These are phyloP conservation scores for Aspergillus sp. DNA, from an alignment of 2,329 filamentous ascomycete genomes.

Conservation along the genomic window DNA sequence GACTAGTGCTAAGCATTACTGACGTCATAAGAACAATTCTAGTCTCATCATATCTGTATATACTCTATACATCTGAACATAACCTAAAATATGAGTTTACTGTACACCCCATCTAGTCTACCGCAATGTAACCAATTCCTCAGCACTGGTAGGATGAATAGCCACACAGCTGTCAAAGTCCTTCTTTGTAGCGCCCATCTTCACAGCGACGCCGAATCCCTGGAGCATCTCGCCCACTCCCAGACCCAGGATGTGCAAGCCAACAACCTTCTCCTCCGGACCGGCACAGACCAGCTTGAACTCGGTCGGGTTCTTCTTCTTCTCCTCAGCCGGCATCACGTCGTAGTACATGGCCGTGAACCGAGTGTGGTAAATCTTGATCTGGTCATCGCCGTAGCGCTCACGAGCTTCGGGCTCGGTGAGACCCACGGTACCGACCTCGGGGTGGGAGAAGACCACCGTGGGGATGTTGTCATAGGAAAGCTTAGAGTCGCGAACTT, in stretches of 20 bases:
- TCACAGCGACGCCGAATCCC: slow-evolving; percentile 73
- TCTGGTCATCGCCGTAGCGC: slow-evolving; percentile 51
- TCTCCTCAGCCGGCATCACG: slow-evolving; percentile 50
- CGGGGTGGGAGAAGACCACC: slow-evolving; percentile 55
- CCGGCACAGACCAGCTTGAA: slow-evolving; percentile 54
- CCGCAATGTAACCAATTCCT: slow-evolving; percentile 65
- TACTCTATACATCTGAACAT: too few species aligned
- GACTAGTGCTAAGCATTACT: too few species aligned
- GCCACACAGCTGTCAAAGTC: slow-evolving; percentile 75
- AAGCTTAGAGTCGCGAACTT: slow-evolving; percentile 47
- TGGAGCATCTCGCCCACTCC: slow-evolving; percentile 67
- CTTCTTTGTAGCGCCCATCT: slow-evolving; percentile 78
- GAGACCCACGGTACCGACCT: slow-evolving; percentile 52
- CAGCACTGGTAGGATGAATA: slow-evolving; percentile 75
- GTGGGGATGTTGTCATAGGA: slow-evolving; percentile 55
- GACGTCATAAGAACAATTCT: too few species aligned
- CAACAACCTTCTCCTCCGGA: slow-evolving; percentile 53
- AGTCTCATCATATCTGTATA: too few species aligned
- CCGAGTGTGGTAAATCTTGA: slow-evolving; percentile 53
- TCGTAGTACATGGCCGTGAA: slow-evolving; percentile 54
- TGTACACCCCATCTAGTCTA: slow-evolving; percentile 38
- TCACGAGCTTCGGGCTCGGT: slow-evolving; percentile 52
- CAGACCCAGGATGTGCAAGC: slow-evolving; percentile 52
- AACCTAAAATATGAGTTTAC: too few species aligned
- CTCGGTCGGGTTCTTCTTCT: slow-evolving; percentile 52